These are phyloP conservation scores for Glarea lozoyensis DNA, from an alignment of 495 filamentous ascomycete species.

Conservation along the genomic window DNA sequence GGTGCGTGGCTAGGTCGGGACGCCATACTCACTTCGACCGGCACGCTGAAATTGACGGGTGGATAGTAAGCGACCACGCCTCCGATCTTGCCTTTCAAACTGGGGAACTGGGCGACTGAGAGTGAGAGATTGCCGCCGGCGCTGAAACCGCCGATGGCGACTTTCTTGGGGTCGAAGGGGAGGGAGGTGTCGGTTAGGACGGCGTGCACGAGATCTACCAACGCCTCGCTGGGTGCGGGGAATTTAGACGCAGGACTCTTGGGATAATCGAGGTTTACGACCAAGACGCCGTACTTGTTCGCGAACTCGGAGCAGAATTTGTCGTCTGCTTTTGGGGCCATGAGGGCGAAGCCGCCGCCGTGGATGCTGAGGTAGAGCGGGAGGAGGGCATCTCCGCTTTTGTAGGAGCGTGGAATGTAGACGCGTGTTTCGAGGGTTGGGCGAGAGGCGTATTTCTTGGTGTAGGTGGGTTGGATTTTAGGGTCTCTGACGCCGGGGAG, in stretches of 20 bases:
- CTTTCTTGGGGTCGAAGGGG: conserved; percentile 20
- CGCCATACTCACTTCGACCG: conserved; percentile 19
- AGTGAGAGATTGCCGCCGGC: conserved; percentile 30
- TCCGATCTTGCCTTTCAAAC: conserved; percentile 23
- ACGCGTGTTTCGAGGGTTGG: conserved; percentile 24
- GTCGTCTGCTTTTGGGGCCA: conserved; percentile 23
- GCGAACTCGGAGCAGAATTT: conserved; percentile 24
- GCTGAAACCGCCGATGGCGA: conserved; percentile 30
- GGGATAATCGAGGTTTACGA: conserved; percentile 29
- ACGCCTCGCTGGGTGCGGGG: conserved; percentile 24
- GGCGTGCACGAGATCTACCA: conserved; percentile 18
- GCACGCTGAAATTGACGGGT: conserved; percentile 24
- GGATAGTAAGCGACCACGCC: conserved; percentile 29
- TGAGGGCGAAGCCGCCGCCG: conserved; percentile 29
- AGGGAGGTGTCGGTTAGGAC: conserved; percentile 20
- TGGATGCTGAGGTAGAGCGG: conserved; percentile 32
- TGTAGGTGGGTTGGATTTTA: conserved; percentile 22
- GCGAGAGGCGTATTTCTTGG: conserved; percentile 25
- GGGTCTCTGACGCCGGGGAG: conserved; percentile 7
- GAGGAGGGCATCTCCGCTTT: conserved; percentile 16
- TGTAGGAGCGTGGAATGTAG: conserved; percentile 25
- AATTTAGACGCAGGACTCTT: conserved; percentile 27
- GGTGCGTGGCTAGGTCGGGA: conserved; percentile 19
- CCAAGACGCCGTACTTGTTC: conserved; percentile 25
- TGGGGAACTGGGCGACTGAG: conserved; percentile 21